Conservation (phyloP, 208 protist species). For the Angomonas ambiguus region DNA sequence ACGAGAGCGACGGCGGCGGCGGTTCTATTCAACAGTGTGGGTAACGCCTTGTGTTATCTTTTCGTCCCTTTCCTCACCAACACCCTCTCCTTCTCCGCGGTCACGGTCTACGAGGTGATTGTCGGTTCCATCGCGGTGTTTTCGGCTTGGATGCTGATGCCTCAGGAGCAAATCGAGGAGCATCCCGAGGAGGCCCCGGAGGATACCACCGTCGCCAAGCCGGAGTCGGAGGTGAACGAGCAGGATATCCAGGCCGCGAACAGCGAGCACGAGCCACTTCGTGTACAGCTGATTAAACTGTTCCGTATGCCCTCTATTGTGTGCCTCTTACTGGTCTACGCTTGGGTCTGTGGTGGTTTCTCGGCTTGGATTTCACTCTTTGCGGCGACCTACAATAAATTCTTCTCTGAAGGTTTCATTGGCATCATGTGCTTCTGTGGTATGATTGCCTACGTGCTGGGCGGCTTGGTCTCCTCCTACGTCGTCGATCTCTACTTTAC, state of each 20-base stretch:
- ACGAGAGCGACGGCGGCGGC: constrained; percentile 76
- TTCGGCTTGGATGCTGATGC: constrained; percentile 58
- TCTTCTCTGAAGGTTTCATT: constrained; percentile 68
- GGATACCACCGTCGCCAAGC: neutral
- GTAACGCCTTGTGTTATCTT: constrained; percentile 80
- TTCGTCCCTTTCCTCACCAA: constrained; percentile 65
- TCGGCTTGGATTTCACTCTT: constrained; percentile 84
- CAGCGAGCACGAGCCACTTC: constrained; percentile 41
- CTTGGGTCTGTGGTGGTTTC: constrained; percentile 80
- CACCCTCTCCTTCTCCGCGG: constrained; percentile 37
- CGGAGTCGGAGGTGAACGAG: neutral
- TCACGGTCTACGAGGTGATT: constrained; percentile 65
- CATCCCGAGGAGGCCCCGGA: constrained; percentile 4
- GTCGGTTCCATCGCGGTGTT: constrained; percentile 41
- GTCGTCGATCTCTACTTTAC: constrained; percentile 77
- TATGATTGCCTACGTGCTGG: constrained; percentile 71
- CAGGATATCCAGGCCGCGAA: constrained; percentile 17
- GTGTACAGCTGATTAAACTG: constrained; percentile 47
- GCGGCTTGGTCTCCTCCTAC: constrained; percentile 72
- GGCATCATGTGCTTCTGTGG: constrained; percentile 81
- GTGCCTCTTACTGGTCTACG: constrained; percentile 78
- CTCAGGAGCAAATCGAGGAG: constrained; percentile 27
- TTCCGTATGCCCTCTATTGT: constrained; percentile 59
- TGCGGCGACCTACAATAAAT: constrained; percentile 59
- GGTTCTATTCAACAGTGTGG: constrained; percentile 78